Evolutionary conservation across 208 protist species (phyloP).

Genomic region (Angomonas deanei): DNA sequence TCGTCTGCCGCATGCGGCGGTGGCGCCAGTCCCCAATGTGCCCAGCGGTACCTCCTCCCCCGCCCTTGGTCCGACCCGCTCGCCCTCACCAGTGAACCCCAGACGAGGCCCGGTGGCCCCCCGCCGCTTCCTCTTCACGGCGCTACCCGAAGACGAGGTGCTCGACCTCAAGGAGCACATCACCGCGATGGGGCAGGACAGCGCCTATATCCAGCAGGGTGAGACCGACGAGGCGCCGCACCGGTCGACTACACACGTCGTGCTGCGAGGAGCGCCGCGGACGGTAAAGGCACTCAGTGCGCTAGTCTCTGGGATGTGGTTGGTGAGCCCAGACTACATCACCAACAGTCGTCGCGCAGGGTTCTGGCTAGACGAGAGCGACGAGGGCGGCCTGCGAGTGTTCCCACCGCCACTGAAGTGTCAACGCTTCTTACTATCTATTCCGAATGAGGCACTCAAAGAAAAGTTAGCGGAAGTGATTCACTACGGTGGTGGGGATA

Average conservation of each 20-base stretch:
- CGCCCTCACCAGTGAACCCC: conserved; percentile 77
- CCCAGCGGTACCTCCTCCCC: conserved; percentile 53
- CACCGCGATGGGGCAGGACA: conserved; percentile 37
- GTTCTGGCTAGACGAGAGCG: conserved; percentile 79
- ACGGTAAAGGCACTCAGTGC: conserved; percentile 82
- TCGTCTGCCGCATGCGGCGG: conserved; percentile 13
- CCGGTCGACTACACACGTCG: conserved; percentile 57
- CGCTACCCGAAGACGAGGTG: conserved; percentile 50
- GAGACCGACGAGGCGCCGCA: conserved; percentile 61
- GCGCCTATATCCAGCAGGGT: conserved; percentile 28
- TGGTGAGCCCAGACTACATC: conserved; percentile 76
- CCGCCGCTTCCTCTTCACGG: conserved; percentile 73
- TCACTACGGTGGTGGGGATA: conserved; percentile 77
- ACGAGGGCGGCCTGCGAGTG: conserved; percentile 59
- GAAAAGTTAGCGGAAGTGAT: conserved; percentile 68
- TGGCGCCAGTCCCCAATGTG: conserved; percentile 12
- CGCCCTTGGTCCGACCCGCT: conserved; percentile 60
- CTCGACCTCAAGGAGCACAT: conserved; percentile 34
- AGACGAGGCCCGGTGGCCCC: conserved; percentile 46
- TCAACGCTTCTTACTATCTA: conserved; percentile 67
- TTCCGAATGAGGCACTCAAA: conserved; percentile 41
- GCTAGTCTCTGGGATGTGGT: conserved; percentile 68
- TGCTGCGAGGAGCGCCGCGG: conserved; percentile 67
- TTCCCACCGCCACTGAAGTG: conserved; percentile 67
- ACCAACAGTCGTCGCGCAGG: conserved; percentile 46